These are phyloP conservation scores for Luvunga scandens DNA, from an alignment of 345 rosid species.

Conservation along the genomic window DNA sequence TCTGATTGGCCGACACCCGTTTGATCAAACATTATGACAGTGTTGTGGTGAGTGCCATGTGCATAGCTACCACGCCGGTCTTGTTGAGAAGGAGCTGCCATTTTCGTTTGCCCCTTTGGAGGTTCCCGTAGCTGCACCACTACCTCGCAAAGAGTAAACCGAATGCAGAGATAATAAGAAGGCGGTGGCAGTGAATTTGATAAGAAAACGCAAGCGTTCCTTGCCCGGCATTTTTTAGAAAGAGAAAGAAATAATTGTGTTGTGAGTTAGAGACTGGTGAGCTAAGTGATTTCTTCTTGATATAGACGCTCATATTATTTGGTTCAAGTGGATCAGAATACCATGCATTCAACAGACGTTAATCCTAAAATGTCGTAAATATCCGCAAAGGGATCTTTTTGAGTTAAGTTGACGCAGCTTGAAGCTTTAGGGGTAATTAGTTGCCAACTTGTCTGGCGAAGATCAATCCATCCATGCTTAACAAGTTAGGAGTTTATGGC, in stretches of 20 bases:
- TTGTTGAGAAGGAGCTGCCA: conserved; percentile 36
- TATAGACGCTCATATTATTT: background rate
- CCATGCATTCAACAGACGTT: background rate
- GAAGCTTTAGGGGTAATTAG: background rate
- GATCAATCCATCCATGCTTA: background rate
- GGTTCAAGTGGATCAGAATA: background rate
- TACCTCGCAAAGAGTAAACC: background rate
- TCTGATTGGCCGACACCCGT: conserved; percentile 26
- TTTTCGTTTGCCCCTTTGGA: conserved; percentile 10
- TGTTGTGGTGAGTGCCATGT: conserved; percentile 34
- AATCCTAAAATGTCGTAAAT: background rate
- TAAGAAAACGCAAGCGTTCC: background rate
- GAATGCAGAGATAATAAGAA: conserved; percentile 1
- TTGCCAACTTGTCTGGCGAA: background rate
- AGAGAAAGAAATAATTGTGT: background rate
- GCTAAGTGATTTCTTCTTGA: background rate
- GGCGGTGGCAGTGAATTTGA: background rate
- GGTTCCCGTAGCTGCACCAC: background rate
- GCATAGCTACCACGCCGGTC: conserved; percentile 36
- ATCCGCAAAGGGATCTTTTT: background rate
- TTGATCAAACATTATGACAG: conserved; percentile 38
- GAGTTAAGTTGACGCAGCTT: background rate
- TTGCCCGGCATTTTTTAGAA: background rate
- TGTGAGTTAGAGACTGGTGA: background rate
- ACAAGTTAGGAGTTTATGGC: background rate